A percentile compares a stretch with the other conserved stretches of the same genome.
These are phyloP conservation scores for Simplicillium sp. DNA, from an alignment of 2,329 filamentous ascomycete genomes.

Conservation along the genomic window DNA sequence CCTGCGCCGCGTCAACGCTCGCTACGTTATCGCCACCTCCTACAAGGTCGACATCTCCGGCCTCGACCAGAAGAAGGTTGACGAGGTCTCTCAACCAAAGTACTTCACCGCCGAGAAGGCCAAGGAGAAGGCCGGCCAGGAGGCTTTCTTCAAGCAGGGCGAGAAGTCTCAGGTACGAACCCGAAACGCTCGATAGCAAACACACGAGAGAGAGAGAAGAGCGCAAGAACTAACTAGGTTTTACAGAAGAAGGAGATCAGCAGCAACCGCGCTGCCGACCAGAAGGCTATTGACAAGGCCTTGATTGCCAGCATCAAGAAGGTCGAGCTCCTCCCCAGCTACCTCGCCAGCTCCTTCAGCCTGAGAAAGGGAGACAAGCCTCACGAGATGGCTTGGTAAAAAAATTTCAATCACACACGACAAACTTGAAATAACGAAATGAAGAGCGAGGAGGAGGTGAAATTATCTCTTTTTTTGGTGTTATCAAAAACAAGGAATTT, in stretches of 20 bases:
- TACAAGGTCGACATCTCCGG: slow-evolving; percentile 76
- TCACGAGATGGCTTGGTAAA: slow-evolving; percentile 99
- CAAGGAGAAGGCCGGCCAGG: slow-evolving; percentile 92
- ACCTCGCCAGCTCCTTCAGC: slow-evolving; percentile 94
- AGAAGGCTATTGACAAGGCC: slow-evolving; percentile 97
- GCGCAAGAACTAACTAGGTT: slow-evolving; percentile 23
- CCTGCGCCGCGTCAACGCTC: slow-evolving; percentile 85
- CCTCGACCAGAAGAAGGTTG: slow-evolving; percentile 84
- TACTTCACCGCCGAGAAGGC: slow-evolving; percentile 97
- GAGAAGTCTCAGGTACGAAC: slow-evolving; percentile 93
- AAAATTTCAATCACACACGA: slow-evolving; percentile 12
- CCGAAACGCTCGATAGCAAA: background rate
- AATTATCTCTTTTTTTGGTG: slow-evolving; percentile 1
- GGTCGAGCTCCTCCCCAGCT: slow-evolving; percentile 86
- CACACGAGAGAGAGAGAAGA: background rate
- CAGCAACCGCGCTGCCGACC: slow-evolving; percentile 87
- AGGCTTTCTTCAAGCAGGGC: slow-evolving; percentile 99
- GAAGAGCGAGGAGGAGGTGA: slow-evolving; percentile 13
- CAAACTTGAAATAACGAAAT: slow-evolving; percentile 14
- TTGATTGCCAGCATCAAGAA: slow-evolving; percentile 96
- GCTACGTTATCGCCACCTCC: slow-evolving; percentile 88
- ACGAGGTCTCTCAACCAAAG: slow-evolving; percentile 63
- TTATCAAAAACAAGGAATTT: slow-evolving; percentile 1
- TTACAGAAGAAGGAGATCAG: slow-evolving; percentile 91
- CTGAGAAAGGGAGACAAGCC: slow-evolving; percentile 99